Conservation (phyloP, 768 basidiomycete genomes). For the Mrakia frigida region DNA sequence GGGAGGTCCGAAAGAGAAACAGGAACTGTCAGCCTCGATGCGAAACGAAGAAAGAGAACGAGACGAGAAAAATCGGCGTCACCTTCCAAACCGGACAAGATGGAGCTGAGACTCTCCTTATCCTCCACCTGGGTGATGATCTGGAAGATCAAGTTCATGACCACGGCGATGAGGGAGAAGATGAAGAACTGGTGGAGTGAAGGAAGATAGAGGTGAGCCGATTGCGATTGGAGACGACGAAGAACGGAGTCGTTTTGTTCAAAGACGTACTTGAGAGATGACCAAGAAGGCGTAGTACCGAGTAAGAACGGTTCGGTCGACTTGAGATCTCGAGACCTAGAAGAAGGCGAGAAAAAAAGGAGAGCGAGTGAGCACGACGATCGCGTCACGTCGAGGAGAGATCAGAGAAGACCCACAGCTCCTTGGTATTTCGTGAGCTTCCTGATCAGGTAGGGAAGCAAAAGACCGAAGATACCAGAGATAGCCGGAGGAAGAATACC, state of each 20-base stretch:
- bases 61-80: background rate
- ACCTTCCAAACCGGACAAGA: slow-evolving; percentile 8
- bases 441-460: slow-evolving; percentile 88
- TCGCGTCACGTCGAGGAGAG: background rate
- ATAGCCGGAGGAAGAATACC: slow-evolving; percentile 77
- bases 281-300: slow-evolving; percentile 92
- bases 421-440: slow-evolving; percentile 68
- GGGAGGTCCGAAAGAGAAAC: background rate
- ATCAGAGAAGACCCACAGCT: slow-evolving; percentile 38
- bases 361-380: background rate
- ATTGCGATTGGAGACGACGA: background rate
- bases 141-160: slow-evolving; percentile 14
- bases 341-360: background rate
- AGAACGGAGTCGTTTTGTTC: background rate
- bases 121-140: slow-evolving; percentile 23
- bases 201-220: background rate
- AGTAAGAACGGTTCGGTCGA: slow-evolving; percentile 86
- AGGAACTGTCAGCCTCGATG: background rate
- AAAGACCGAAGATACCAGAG: slow-evolving; percentile 80
- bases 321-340: slow-evolving; percentile 62
- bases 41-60: background rate
- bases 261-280: slow-evolving; percentile 60
- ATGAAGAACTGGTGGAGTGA: slow-evolving; percentile 55
- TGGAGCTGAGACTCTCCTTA: slow-evolving; percentile 1
- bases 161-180: slow-evolving; percentile 80